These are phyloP conservation scores for Trichoderma atroviride DNA, from an alignment of 2,329 filamentous ascomycete genomes.

Conservation along the genomic window DNA sequence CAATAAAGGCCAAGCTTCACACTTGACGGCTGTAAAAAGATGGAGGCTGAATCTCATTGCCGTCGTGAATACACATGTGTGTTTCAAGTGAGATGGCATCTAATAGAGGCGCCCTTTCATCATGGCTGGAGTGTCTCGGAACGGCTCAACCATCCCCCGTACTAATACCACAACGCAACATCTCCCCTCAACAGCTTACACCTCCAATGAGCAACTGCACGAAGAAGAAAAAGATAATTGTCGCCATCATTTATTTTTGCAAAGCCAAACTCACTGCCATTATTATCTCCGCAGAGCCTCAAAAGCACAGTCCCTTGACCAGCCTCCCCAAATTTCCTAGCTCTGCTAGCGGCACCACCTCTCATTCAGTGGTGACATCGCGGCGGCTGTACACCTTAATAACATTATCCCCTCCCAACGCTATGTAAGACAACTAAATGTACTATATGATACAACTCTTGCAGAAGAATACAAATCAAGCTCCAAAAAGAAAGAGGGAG, in stretches of 20 bases:
- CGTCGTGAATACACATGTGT: neutral
- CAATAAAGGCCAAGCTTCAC: too few relatives aligned
- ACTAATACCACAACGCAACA: neutral
- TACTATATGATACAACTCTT: slow-evolving; percentile 19
- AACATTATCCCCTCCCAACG: slow-evolving; percentile 15
- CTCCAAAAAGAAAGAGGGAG: neutral
- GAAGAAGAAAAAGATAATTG: neutral
- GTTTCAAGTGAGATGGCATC: neutral
- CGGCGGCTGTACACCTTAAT: neutral
- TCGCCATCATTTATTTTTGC: neutral
- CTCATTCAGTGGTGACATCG: neutral
- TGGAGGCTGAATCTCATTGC: neutral
- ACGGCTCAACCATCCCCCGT: slow-evolving; percentile 40
- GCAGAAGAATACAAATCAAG: neutral
- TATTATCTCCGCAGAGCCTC: neutral
- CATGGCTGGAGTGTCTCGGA: slow-evolving; percentile 32
- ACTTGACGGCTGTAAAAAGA: neutral
- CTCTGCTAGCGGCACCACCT: neutral
- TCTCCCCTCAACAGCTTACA: neutral
- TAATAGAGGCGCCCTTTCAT: neutral
- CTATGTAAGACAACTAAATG: slow-evolving; percentile 9
- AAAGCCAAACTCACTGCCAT: neutral
- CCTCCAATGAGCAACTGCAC: neutral
- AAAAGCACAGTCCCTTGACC: neutral
- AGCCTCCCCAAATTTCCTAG: neutral